A percentile compares a stretch with the other conserved stretches of the same genome.
Conservation (phyloP, 2,329 filamentous ascomycete genomes). For the Boeremia exigua region DNA sequence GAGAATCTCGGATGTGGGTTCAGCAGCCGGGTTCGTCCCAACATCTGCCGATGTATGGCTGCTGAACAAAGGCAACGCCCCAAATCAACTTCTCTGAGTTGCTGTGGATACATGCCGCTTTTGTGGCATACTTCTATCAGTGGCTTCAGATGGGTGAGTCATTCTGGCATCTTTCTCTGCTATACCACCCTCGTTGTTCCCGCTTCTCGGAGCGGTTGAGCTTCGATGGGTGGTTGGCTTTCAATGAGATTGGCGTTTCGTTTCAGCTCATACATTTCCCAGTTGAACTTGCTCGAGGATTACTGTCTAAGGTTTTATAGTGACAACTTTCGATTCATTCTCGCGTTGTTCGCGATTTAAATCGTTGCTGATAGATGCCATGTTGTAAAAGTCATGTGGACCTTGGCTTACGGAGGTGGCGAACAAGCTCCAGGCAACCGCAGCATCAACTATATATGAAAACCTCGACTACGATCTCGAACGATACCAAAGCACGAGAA, state of each 20-base stretch:
- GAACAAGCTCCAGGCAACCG: slow-evolving; percentile 5
- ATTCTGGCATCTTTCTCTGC: slow-evolving; percentile 42
- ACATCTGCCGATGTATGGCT: slow-evolving; percentile 36
- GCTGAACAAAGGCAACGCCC: slow-evolving; percentile 47
- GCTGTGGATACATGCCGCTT: slow-evolving; percentile 16
- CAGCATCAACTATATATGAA: not conserved
- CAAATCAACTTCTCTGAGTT: slow-evolving; percentile 30
- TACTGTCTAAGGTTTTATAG: not conserved
- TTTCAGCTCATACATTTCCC: slow-evolving; percentile 40
- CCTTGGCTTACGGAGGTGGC: not conserved
- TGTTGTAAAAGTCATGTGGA: too few species aligned
- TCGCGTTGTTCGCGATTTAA: too few species aligned
- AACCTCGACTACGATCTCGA: not conserved
- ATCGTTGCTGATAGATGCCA: too few species aligned
- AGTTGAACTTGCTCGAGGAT: too few species aligned
- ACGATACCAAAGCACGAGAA: not conserved
- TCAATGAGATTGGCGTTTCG: slow-evolving; percentile 41
- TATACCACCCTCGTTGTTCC: slow-evolving; percentile 30
- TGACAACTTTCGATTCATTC: too few species aligned
- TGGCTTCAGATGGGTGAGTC: slow-evolving; percentile 28
- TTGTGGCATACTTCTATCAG: slow-evolving; percentile 15
- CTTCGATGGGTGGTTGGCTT: slow-evolving; percentile 31
- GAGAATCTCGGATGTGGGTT: slow-evolving; percentile 39
- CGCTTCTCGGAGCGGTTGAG: slow-evolving; percentile 24
- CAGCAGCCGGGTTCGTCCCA: slow-evolving; percentile 31